phyloP scores from a whole-genome alignment of 768 basidiomycete genomes.

The Collybiopsis luxurians region DNA sequence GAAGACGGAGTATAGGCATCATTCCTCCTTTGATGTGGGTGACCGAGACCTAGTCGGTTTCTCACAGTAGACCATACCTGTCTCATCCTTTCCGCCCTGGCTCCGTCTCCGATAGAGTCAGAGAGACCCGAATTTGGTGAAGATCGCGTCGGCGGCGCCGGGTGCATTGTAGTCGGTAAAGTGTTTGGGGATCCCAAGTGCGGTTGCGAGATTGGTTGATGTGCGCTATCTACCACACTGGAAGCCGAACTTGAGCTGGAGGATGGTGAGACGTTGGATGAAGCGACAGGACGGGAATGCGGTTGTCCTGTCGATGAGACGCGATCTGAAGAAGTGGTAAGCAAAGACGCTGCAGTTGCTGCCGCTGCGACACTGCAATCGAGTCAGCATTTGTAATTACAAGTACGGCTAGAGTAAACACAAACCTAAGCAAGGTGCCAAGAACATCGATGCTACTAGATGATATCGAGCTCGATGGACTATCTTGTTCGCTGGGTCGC shows the following conservation, averaged over 20 bases:
- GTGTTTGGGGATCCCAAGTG: constrained; percentile 5
- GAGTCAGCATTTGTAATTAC: background rate
- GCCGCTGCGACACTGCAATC: constrained; percentile 76
- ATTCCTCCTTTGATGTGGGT: background rate
- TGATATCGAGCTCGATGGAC: constrained; percentile 36
- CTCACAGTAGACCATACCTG: constrained; percentile 3
- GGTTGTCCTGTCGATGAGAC: constrained; percentile 51
- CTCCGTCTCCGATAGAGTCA: background rate
- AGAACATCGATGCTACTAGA: constrained; percentile 80
- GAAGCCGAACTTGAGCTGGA: background rate
- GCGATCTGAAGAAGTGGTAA: constrained; percentile 69
- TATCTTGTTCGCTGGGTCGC: background rate
- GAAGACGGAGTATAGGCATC: background rate
- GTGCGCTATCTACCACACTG: constrained; percentile 2
- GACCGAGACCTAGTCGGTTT: background rate
- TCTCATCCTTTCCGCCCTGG: constrained; percentile 2
- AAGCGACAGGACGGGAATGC: constrained; percentile 33
- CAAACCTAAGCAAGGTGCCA: constrained; percentile 78
- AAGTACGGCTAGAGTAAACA: constrained; percentile 11
- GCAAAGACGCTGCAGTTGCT: constrained; percentile 82
- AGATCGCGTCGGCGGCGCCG: background rate
- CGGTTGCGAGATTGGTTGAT: constrained; percentile 10
- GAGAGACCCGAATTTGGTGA: background rate
- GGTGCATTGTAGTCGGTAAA: constrained; percentile 3
- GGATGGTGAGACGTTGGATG: constrained; percentile 23